A percentile compares a stretch with the other conserved stretches of the same genome.
Conservation (phyloP, 768 basidiomycete genomes). For the Strobilomyces confusus region DNA sequence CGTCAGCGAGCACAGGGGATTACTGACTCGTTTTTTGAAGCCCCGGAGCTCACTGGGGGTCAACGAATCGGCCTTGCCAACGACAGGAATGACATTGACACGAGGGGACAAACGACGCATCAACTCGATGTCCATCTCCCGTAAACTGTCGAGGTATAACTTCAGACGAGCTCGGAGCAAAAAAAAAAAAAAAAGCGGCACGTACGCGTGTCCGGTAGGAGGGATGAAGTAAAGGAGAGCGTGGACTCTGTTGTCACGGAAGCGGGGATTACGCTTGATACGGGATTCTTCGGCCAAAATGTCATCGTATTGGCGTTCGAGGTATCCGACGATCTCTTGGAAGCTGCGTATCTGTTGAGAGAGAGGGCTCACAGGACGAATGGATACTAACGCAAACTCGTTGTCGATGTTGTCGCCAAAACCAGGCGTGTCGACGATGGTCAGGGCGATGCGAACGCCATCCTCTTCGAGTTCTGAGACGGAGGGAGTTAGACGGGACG, state of each 20-base stretch:
- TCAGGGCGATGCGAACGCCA: slow-evolving; percentile 95
- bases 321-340: slow-evolving; percentile 93
- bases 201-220: slow-evolving; percentile 95
- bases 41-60: slow-evolving; percentile 90
- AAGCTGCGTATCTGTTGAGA: slow-evolving; percentile 52
- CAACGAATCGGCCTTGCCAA: slow-evolving; percentile 94
- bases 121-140: slow-evolving; percentile 98
- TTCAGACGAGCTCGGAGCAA: neutral
- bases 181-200: slow-evolving; percentile 16
- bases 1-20: neutral
- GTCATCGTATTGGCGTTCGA: slow-evolving; percentile 99
- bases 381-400: slow-evolving; percentile 80
- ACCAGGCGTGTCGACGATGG: slow-evolving; percentile 97
- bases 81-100: slow-evolving; percentile 98
- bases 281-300: slow-evolving; percentile 97
- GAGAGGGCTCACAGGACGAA: neutral
- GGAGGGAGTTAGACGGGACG: neutral
- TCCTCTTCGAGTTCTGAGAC: slow-evolving; percentile 92
- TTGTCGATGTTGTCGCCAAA: slow-evolving; percentile 99
- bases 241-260: slow-evolving; percentile 97
- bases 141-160: slow-evolving; percentile 48
- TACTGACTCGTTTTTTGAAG: slow-evolving; percentile 87
- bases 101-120: slow-evolving; percentile 98
- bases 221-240: slow-evolving; percentile 98
- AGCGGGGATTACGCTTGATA: slow-evolving; percentile 99